phyloP scores from a whole-genome alignment of 2,329 filamentous ascomycete species.

The Curvularia spicifera region DNA sequence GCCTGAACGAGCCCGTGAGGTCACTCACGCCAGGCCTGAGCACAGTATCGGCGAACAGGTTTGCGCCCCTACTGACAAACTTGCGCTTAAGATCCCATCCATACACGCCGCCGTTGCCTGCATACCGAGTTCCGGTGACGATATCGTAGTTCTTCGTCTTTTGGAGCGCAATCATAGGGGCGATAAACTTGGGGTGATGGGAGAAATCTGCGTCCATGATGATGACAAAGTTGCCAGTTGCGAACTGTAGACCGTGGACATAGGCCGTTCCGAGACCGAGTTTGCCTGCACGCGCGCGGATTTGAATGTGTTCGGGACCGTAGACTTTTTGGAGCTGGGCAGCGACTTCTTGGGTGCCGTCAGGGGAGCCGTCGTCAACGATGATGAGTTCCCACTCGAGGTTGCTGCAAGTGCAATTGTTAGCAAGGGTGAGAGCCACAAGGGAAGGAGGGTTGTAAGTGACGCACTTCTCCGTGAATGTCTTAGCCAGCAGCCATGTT shows the following conservation, averaged over 20 bases:
- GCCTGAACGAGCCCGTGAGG: slow-evolving; percentile 88
- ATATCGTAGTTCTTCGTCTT: slow-evolving; percentile 85
- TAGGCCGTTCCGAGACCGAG: slow-evolving; percentile 97
- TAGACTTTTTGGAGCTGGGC: slow-evolving; percentile 89
- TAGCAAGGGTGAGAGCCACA: neutral
- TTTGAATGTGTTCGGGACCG: slow-evolving; percentile 73
- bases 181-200: slow-evolving; percentile 99
- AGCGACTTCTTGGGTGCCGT: slow-evolving; percentile 90
- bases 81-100: slow-evolving; percentile 90
- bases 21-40: slow-evolving; percentile 93
- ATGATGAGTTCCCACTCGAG: slow-evolving; percentile 98
- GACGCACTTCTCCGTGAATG: slow-evolving; percentile 83
- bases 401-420: slow-evolving; percentile 62
- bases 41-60: slow-evolving; percentile 94
- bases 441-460: slow-evolving; percentile 11
- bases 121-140: slow-evolving; percentile 94
- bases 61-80: slow-evolving; percentile 83
- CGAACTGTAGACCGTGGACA: slow-evolving; percentile 90
- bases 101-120: slow-evolving; percentile 82
- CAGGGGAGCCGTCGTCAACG: slow-evolving; percentile 96
- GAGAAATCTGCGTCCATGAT: slow-evolving; percentile 99
- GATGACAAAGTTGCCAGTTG: slow-evolving; percentile 91
- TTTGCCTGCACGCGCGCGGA: slow-evolving; percentile 91
- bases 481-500: slow-evolving; percentile 89
- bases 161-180: slow-evolving; percentile 87